These are phyloP conservation scores for Leccinellum albellum DNA, from an alignment of 768 basidiomycete genomes.

Conservation along the genomic window DNA sequence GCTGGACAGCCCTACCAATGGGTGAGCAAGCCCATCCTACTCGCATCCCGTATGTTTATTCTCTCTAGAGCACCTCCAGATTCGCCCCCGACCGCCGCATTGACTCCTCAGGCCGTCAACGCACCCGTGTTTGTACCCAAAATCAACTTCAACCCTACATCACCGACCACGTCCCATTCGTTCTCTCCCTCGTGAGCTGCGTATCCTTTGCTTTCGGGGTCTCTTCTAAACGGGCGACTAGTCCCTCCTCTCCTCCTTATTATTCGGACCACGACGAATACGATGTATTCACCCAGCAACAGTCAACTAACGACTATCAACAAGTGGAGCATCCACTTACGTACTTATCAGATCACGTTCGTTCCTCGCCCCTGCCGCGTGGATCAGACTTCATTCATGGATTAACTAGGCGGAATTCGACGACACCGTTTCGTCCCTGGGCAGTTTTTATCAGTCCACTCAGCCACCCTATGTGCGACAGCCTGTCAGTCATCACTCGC, in stretches of 20 bases:
- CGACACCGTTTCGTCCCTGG: conserved; percentile 19
- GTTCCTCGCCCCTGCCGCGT: conserved; percentile 5
- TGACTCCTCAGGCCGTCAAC: conserved; percentile 68
- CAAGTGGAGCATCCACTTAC: conserved; percentile 16
- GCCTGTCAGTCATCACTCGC: conserved; percentile 48
- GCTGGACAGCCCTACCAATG: conserved; percentile 20
- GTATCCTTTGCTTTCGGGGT: background rate
- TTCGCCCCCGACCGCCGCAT: conserved; percentile 39
- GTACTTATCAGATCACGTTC: conserved; percentile 22
- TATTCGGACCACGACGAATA: conserved; percentile 38
- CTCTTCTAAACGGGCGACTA: conserved; percentile 13
- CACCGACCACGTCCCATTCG: conserved; percentile 23
- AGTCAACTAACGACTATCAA: conserved; percentile 16
- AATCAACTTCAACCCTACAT: conserved; percentile 41
- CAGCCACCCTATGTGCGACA: conserved; percentile 57
- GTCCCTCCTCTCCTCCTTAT: conserved; percentile 28
- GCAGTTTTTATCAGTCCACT: conserved; percentile 38
- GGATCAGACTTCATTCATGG: background rate
- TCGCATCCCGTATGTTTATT: conserved; percentile 2
- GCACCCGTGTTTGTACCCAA: conserved; percentile 86
- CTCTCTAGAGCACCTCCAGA: conserved; percentile 38
- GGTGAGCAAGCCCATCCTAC: conserved; percentile 20
- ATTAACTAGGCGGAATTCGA: conserved; percentile 31
- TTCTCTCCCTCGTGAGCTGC: conserved; percentile 28
- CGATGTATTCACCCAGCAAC: conserved; percentile 26